These are phyloP conservation scores for Kalmusia sp. DNA, from an alignment of 2,329 filamentous ascomycete genomes.

Conservation along the genomic window DNA sequence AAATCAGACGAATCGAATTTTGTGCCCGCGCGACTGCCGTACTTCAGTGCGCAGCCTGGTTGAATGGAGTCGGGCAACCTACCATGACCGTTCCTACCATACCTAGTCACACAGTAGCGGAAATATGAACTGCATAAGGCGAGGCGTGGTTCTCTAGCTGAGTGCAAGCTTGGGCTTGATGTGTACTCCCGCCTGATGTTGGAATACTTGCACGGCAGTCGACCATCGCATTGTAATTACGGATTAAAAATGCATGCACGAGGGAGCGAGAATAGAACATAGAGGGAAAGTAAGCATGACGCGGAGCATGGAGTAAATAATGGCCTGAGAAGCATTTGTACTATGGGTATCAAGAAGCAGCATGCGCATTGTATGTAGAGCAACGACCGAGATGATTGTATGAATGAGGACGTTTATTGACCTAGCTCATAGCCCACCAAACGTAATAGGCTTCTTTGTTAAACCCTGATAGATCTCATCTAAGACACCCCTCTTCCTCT, in stretches of 20 bases:
- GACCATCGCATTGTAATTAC: too few relatives aligned
- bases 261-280: too few relatives aligned
- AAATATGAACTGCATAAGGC: too few relatives aligned
- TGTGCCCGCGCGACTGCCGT: constrained; percentile 43
- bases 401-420: not conserved
- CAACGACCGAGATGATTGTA: not conserved
- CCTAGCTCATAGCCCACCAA: constrained; percentile 30
- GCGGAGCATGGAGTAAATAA: too few relatives aligned
- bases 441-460: constrained; percentile 75
- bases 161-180: too few relatives aligned
- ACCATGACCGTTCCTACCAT: not conserved
- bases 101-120: not conserved
- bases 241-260: too few relatives aligned
- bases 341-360: too few relatives aligned
- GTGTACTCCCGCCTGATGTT: too few relatives aligned
- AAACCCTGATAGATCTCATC: constrained; percentile 82
- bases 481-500: constrained; percentile 77
- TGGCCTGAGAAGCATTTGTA: too few relatives aligned
- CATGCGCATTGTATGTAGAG: not conserved
- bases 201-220: too few relatives aligned
- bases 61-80: constrained; percentile 12
- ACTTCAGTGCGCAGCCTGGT: constrained; percentile 32
- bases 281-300: too few relatives aligned
- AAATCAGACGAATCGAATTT: constrained; percentile 25
- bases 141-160: too few relatives aligned